Evolutionary conservation across 805 yeast genomes (phyloP), one percentile per base, ranked within the genome.

Genomic region (Candida boidinii): DNA sequence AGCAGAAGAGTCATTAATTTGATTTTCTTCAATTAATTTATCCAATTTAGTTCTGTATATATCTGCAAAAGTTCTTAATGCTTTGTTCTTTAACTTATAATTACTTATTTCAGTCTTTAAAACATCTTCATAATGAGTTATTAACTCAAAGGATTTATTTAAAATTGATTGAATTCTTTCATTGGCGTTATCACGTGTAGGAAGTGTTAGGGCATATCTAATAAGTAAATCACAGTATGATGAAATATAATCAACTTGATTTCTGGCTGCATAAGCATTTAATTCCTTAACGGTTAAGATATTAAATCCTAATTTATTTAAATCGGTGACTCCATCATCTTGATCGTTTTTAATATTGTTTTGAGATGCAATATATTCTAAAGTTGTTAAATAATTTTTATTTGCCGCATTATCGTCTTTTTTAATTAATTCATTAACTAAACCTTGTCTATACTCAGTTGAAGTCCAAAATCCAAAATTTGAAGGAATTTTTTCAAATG

Each of bases 171-270:
- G 41, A 4, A 45, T 49, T 11, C 54, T 45, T 5, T 47, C 45
- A 5, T 45, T 46, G 1, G 46, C 14, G 21, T 58, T 50, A 18
- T 21, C 43, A n/a, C n/a, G 20, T 17, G 42, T 44, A 1, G 53
- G 54, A 5, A 59, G 47, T 1, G 64, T 53, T 17, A 64, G 28
- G 0, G 68, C 66, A 39, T 55, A 53, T 41, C 72, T 50, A 7
- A 62, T 32, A 5, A 66, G 41, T 9, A 67, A 41, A 43, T 68
- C 69, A 34, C 52, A 45, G 31, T 58, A 58, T 19, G 49, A 46
- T 4, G 54, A 41, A 12, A 65, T 32, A 36, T 62, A 65, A 0
- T 45, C 38, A 4, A 46, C 18, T 53, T 49, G 13, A 58, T 31
- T 18, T 46, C 39, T 9, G 44, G 45, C 29, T 45, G 9, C 21